Evolutionary conservation across 495 filamentous ascomycete species (phyloP), one percentile per base, ranked within the genome.

Genomic region (Penicillium mononematosum): DNA sequence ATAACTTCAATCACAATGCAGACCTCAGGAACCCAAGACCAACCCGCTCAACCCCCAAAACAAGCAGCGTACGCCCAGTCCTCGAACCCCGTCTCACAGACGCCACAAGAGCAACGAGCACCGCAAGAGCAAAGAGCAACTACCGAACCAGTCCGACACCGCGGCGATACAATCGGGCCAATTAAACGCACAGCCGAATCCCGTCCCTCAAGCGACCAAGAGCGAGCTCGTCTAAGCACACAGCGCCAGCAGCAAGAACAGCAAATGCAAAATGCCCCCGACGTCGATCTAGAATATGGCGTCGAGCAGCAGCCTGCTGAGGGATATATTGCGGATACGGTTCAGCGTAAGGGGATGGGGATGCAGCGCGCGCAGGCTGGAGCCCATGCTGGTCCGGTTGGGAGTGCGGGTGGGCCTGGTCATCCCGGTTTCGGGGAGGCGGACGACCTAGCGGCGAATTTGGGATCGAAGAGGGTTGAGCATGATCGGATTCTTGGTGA

Each of bases 271-370:
- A 45, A 50, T 55, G 63, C 45, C 49, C 59, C 42, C 16, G 68
- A 66, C 55, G 68, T 75, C 7, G 74, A 78, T 52, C 59, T 68
- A 1, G 81, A 85, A 17, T 79, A 79, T 10, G 84, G 83, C 5
- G 78, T 85, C 57, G 83, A 86, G 75, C 71, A 76, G 24, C 72
- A 79, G 27, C 70, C 76, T 0, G 68, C 70, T 5, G 83, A 86
- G 54, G 84, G 83, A 4, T 72, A 81, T 22, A 80, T 86, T 38
- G 82, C 81, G 2, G 61, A 70, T 24, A 72, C 73, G 0, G 80
- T 83, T 1, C 57, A 75, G 52, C 62, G 73, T 0, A 75, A 77
- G 56, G 61, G 69, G 12, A 61, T 61, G 20, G 74, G 76, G 0
- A 66, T 57, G 58, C 65, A 39, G 58, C 61, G 76, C 10, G 75